These are phyloP conservation scores for Thuja plicata DNA, from an alignment of 83 land plant species.

Conservation along the genomic window DNA sequence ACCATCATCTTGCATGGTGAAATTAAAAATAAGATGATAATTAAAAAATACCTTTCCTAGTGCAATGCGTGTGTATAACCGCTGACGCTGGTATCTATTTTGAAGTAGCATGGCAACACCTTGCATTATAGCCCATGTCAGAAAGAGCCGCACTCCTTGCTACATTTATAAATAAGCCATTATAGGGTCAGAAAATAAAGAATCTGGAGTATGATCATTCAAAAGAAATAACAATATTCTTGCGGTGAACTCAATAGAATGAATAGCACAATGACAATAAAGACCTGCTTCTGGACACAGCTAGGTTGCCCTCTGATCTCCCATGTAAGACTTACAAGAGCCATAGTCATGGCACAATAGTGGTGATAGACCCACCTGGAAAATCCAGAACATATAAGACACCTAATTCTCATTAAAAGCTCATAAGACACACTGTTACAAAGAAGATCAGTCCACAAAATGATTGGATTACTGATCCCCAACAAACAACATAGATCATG, in stretches of 20 bases:
- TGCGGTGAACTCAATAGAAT: neutral
- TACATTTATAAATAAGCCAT: conserved; percentile 35
- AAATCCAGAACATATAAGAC: conserved; percentile 5
- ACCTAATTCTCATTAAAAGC: neutral
- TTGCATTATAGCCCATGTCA: conserved; percentile 97
- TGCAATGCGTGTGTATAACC: conserved; percentile 97
- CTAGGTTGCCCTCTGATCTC: conserved; percentile 84
- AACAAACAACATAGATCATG: neutral
- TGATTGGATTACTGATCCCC: neutral
- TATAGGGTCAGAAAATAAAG: neutral
- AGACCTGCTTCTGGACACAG: conserved; percentile 89
- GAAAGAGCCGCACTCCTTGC: conserved; percentile 86
- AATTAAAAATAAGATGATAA: neutral
- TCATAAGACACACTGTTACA: neutral
- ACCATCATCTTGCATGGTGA: neutral
- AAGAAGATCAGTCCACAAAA: neutral
- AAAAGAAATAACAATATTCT: neutral
- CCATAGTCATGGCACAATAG: conserved; percentile 97
- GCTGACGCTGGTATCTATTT: conserved; percentile 93
- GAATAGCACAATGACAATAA: neutral
- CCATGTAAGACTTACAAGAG: conserved; percentile 95
- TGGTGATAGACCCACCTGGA: conserved; percentile 99
- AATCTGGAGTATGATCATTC: neutral
- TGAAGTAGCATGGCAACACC: conserved; percentile 97
- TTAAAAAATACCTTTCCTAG: conserved; percentile 75